Conservation (phyloP, 805 yeast species). For the Jamesozyma lodderae region DNA sequence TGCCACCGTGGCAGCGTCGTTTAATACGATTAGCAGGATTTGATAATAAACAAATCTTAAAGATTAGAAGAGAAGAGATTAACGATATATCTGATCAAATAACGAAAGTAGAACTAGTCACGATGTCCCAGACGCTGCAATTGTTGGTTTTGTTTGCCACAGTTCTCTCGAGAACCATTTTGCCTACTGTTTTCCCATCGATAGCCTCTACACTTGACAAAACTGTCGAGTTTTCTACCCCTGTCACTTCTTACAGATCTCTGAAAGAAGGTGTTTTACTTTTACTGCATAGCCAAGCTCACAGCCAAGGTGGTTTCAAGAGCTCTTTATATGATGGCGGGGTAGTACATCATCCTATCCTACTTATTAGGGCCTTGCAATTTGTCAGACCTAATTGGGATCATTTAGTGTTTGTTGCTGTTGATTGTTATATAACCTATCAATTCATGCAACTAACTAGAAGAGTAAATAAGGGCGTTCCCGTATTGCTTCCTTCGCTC, state of each 20-base stretch:
- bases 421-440: constrained; percentile 52
- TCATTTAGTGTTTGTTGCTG: constrained; percentile 11
- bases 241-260: constrained; percentile 33
- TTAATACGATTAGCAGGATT: too few relatives aligned
- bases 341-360: constrained; percentile 77
- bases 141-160: constrained; percentile 4
- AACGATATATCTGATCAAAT: neutral
- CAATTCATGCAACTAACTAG: constrained; percentile 30
- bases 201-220: constrained; percentile 22
- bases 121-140: neutral
- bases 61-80: too few relatives aligned
- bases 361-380: constrained; percentile 32
- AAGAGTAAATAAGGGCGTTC: constrained; percentile 28
- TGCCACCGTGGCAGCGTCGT: too few relatives aligned
- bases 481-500: constrained; percentile 47
- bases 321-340: constrained; percentile 90
- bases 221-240: constrained; percentile 30
- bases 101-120: neutral
- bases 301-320: too few relatives aligned
- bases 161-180: constrained; percentile 10
- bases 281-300: constrained; percentile 30
- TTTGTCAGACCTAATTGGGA: neutral
- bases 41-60: too few relatives aligned
- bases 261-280: constrained; percentile 62
- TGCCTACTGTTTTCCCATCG: constrained; percentile 20